These are phyloP conservation scores for Acer yangbiense DNA, from an alignment of 345 rosid genomes.

Conservation along the genomic window DNA sequence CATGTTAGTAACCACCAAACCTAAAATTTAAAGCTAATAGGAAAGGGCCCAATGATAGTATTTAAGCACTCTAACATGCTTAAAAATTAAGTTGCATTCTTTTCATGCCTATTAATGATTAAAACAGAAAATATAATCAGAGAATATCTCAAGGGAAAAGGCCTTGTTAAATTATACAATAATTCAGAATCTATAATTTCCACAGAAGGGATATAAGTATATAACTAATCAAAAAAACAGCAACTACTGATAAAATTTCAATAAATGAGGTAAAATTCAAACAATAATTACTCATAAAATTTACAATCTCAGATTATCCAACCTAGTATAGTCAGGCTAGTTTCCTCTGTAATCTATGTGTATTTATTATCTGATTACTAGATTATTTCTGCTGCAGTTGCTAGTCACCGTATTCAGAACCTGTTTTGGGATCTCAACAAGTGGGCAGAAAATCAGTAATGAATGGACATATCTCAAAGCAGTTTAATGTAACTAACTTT, in stretches of 20 bases:
- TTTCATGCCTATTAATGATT: constrained; percentile 8
- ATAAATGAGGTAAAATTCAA: neutral
- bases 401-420: neutral
- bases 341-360: neutral
- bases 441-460: neutral
- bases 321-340: neutral
- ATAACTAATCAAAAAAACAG: too few species aligned
- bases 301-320: neutral
- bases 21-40: too few species aligned
- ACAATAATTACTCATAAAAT: neutral
- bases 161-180: neutral
- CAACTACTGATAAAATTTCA: neutral
- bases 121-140: neutral
- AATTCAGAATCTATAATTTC: neutral
- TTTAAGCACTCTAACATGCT: neutral
- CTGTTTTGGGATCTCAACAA: neutral
- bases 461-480: neutral
- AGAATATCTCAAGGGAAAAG: neutral
- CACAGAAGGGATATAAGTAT: neutral
- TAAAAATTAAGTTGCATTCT: neutral
- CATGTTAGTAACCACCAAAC: too few species aligned
- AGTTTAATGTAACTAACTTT: neutral
- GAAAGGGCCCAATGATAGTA: too few species aligned
- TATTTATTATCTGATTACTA: neutral
- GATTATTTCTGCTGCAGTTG: neutral